Evolutionary conservation across 495 filamentous ascomycete genomes (phyloP).

Genomic region (Darksidea phi): DNA sequence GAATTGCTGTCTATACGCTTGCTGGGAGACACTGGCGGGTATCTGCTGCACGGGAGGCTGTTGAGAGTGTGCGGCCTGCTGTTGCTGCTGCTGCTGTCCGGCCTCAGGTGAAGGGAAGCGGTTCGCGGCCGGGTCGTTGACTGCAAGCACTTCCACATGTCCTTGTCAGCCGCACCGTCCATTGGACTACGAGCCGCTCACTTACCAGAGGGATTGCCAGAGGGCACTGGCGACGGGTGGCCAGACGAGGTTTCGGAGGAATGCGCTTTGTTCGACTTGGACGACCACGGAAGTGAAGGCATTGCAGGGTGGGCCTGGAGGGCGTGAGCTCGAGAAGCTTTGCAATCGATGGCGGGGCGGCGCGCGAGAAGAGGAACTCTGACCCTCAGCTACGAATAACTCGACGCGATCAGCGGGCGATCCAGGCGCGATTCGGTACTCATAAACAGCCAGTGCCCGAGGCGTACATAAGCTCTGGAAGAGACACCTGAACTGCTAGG

Average conservation of each 20-base stretch:
- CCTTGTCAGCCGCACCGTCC: constrained; percentile 33
- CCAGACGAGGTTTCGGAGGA: constrained; percentile 33
- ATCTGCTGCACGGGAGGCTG: constrained; percentile 13
- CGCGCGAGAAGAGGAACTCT: constrained; percentile 9
- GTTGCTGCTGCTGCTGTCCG: constrained; percentile 20
- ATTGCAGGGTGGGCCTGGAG: constrained; percentile 28
- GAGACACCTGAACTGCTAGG: constrained; percentile 2
- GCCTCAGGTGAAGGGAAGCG: constrained; percentile 26
- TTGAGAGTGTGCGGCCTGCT: not conserved
- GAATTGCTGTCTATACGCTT: constrained; percentile 26
- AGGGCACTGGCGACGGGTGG: constrained; percentile 29
- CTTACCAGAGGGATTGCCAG: constrained; percentile 24
- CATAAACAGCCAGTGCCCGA: constrained; percentile 14
- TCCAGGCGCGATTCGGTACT: constrained; percentile 2
- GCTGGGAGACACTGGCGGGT: constrained; percentile 22
- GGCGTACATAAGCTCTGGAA: constrained; percentile 9
- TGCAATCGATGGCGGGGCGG: constrained; percentile 4
- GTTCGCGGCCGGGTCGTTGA: constrained; percentile 34
- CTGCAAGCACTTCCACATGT: constrained; percentile 30
- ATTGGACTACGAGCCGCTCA: constrained; percentile 12
- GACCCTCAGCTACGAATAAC: constrained; percentile 35
- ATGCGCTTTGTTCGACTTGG: constrained; percentile 36
- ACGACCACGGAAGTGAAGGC: constrained; percentile 34
- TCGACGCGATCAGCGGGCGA: constrained; percentile 17
- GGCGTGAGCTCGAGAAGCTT: constrained; percentile 33